Base-by-base conservation (phyloP, 495 filamentous ascomycete genomes). In the Symbiotaphrina buchneri region DNA sequence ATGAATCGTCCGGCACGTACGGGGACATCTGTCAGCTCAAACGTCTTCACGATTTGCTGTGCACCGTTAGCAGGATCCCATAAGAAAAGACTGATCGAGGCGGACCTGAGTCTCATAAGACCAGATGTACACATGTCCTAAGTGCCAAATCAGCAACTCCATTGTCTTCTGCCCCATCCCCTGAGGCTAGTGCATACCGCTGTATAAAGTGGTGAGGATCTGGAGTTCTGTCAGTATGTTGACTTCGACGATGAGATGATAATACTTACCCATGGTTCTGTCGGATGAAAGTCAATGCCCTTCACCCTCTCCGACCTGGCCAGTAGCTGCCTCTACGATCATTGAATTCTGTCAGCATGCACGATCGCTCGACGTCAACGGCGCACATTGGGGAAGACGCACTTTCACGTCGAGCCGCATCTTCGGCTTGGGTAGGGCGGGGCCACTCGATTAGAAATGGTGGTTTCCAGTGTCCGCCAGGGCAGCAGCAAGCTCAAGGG, bases 101-200 rank as follows among this genome's bases (percentile, higher is more conserved):
- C 32, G 34, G 54, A 71, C 68, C 54, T 92, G 90, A 29, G 84
- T 83, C 53, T 94, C 87, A 56, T 92, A 93, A 6, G 84, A 94
- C 90, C 87, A 99, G 47, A 99, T 94, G 59, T 95, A 85, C 46
- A 91, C 90, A 63, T 95, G 87, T 54, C 85, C 72, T 82, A 34
- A 29, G 17, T 21, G 26, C 21, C 13, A 14, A 14, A 37, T 42
- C 38, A 44, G 42, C 32, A 10, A 24, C 19, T 30, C 8, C 6
- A 34, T 11, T 23, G 7, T 10, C 5, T 16, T 33, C 24, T 8
- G 26, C 28, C 23, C n/a, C n/a, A n/a, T n/a, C n/a, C 16, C 18
- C 11, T 5, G 10, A 31, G 43, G 14, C 26, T 14, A 34, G 10
- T 19, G 47, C 65, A 44, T 65, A 82, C 77, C 90, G 59, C 80